phyloP scores from a whole-genome alignment of 1,139 yeast genomes.

The Chernovozyma sophiae-reginae region DNA sequence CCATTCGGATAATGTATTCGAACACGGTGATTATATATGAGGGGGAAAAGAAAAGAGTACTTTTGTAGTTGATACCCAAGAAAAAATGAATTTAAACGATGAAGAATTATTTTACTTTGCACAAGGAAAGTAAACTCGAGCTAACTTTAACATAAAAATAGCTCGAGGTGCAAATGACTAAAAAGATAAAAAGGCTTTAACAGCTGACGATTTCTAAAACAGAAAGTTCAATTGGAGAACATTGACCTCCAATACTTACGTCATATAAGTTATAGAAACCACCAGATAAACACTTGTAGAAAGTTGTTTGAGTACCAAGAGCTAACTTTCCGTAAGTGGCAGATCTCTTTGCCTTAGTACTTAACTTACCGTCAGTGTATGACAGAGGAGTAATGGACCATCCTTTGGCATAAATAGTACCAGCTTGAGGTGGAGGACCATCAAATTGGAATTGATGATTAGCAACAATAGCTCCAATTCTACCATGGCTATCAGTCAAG shows the following conservation, averaged over 20 bases:
- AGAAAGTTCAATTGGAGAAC: slow-evolving; percentile 33
- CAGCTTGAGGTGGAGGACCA: slow-evolving; percentile 44
- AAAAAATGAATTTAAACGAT: too few relatives aligned
- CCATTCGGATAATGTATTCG: too few relatives aligned
- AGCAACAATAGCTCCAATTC: slow-evolving; percentile 43
- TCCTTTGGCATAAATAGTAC: slow-evolving; percentile 37
- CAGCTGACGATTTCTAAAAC: slow-evolving; percentile 31
- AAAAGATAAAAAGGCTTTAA: too few relatives aligned
- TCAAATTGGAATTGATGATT: slow-evolving; percentile 46
- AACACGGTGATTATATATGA: too few relatives aligned
- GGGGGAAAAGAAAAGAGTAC: too few relatives aligned
- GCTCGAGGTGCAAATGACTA: too few relatives aligned
- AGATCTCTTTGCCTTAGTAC: slow-evolving; percentile 16
- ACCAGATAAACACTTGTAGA: slow-evolving; percentile 42
- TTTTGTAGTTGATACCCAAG: too few relatives aligned
- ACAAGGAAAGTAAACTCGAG: too few relatives aligned
- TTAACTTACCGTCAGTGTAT: slow-evolving; percentile 11
- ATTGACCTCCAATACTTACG: slow-evolving; percentile 35
- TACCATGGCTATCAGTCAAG: slow-evolving; percentile 29
- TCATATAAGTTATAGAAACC: slow-evolving; percentile 43
- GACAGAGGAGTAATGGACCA: slow-evolving; percentile 30
- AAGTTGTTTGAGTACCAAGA: slow-evolving; percentile 34
- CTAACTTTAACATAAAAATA: too few relatives aligned
- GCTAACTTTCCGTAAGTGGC: slow-evolving; percentile 28
- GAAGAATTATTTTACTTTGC: too few relatives aligned